These are phyloP conservation scores for Ammopiptanthus mongolicus DNA, from an alignment of 306 rosid species.

Conservation along the genomic window DNA sequence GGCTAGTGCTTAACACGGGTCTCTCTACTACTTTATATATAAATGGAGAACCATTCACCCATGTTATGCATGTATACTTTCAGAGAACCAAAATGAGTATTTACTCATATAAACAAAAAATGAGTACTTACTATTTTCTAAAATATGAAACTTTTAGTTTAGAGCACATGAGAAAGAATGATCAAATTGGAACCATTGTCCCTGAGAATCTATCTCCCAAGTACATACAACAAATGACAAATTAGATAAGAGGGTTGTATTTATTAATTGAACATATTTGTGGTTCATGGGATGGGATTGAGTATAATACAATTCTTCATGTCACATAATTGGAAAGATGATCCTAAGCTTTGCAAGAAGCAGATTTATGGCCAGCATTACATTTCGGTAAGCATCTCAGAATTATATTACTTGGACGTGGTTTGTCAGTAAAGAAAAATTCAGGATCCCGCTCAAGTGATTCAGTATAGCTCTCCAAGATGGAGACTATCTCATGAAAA, in stretches of 20 bases:
- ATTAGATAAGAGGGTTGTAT: not conserved
- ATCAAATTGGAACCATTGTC: too few relatives aligned
- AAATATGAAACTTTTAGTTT: too few relatives aligned
- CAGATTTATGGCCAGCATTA: slow-evolving; percentile 24
- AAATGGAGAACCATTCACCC: too few relatives aligned
- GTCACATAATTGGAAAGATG: not conserved
- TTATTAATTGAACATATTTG: not conserved
- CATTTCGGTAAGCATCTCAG: slow-evolving; percentile 56
- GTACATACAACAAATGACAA: too few relatives aligned
- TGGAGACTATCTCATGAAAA: slow-evolving; percentile 67
- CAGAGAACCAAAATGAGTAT: too few relatives aligned
- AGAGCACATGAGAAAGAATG: too few relatives aligned
- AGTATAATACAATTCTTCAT: slow-evolving; percentile 10
- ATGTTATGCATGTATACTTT: too few relatives aligned
- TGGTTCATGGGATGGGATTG: not conserved
- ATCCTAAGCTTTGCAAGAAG: slow-evolving; percentile 25
- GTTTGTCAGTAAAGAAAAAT: slow-evolving; percentile 58
- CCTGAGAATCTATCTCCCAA: too few relatives aligned
- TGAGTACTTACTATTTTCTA: too few relatives aligned
- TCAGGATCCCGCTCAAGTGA: slow-evolving; percentile 66
- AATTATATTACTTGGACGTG: slow-evolving; percentile 26
- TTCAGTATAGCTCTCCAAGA: slow-evolving; percentile 58
- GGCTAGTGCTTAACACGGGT: too few relatives aligned
- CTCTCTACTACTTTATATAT: too few relatives aligned
- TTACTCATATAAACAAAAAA: too few relatives aligned